A percentile compares a stretch with the other conserved stretches of the same genome.
Conservation (phyloP, 768 basidiomycete genomes). For the Chlorophyllum brunneum region DNA sequence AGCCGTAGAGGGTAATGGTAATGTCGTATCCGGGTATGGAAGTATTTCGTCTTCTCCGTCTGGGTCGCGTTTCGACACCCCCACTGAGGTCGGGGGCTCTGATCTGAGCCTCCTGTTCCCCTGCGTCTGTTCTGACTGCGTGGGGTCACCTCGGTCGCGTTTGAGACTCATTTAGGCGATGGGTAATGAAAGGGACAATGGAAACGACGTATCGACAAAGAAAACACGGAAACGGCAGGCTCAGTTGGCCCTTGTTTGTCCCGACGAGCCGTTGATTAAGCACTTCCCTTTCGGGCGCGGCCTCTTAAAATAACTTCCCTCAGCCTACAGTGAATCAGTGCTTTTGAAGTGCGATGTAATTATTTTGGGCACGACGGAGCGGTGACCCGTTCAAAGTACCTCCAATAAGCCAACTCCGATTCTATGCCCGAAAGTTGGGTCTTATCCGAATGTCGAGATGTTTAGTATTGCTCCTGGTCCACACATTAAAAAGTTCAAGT, state of each 20-base stretch:
- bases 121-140: not conserved
- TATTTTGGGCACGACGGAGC: no score
- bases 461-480: no score
- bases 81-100: not conserved
- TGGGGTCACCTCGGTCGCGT: not conserved
- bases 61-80: not conserved
- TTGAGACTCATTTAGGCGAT: constrained; percentile 3
- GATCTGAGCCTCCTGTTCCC: not conserved
- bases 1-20: not conserved
- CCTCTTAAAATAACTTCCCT: not conserved
- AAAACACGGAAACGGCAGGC: not conserved
- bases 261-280: not conserved
- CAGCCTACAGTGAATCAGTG: not conserved
- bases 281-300: not conserved
- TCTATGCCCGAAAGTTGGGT: no score
- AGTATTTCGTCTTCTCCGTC: not conserved
- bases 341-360: no score
- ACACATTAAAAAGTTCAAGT: no score
- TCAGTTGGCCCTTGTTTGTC: constrained; percentile 8
- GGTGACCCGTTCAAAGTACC: no score
- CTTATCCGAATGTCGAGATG: no score
- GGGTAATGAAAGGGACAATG: not conserved
- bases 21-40: not conserved
- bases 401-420: no score
- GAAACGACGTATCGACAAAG: constrained; percentile 4